Conservation (phyloP, 257 asterid genomes). For the Nyctanthes arbortristis region DNA sequence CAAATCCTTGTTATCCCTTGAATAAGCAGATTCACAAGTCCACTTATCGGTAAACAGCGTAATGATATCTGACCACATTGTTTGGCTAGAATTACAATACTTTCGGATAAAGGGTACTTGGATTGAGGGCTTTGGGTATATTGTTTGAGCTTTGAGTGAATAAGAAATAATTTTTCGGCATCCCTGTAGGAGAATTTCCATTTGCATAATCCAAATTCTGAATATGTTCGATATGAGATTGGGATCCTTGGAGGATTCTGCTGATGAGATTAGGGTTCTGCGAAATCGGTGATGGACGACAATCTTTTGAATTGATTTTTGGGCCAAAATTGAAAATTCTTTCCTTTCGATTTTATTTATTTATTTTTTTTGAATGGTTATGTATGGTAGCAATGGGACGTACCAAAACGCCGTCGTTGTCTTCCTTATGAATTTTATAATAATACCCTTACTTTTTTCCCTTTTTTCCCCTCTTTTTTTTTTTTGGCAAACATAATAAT, state of each 20-base stretch:
- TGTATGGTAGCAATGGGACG: too few species aligned
- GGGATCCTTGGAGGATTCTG: slow-evolving; percentile 44
- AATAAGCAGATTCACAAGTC: slow-evolving; percentile 16
- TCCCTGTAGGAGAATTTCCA: slow-evolving; percentile 15
- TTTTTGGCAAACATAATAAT: too few species aligned
- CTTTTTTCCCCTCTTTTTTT: too few species aligned
- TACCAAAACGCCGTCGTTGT: too few species aligned
- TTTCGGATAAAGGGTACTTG: slow-evolving; percentile 32
- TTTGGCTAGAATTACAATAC: slow-evolving; percentile 15
- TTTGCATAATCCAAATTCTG: slow-evolving; percentile 23
- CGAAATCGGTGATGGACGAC: too few species aligned
- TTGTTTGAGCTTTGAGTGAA: slow-evolving; percentile 15
- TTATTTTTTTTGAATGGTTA: too few species aligned
- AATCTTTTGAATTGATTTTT: too few species aligned
- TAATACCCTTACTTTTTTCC: too few species aligned
- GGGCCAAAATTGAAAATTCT: too few species aligned
- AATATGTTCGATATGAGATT: neutral
- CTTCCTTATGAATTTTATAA: too few species aligned
- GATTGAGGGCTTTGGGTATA: slow-evolving; percentile 23
- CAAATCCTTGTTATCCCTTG: slow-evolving; percentile 23
- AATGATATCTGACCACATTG: slow-evolving; percentile 16
- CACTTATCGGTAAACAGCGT: slow-evolving; percentile 35
- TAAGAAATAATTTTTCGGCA: slow-evolving; percentile 22
- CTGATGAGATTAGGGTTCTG: too few species aligned
- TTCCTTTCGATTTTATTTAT: too few species aligned